Conservation (phyloP, 2,329 filamentous ascomycete species). For the Botryosphaeria dothidea region DNA sequence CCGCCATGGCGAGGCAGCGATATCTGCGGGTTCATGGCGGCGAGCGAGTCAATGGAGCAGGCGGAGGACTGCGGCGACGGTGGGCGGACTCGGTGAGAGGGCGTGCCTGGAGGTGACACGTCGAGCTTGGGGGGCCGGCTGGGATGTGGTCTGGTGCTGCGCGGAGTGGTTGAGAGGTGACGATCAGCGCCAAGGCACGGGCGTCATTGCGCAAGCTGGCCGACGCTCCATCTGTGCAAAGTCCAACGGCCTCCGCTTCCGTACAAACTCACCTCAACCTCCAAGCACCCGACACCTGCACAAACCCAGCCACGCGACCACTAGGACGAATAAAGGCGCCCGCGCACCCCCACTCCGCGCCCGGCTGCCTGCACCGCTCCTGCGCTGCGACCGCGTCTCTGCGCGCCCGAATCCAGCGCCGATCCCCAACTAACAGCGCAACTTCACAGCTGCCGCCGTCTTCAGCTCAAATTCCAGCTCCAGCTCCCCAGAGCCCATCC, state of each 20-base stretch:
- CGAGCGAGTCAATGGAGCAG: not conserved
- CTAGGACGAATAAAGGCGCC: conserved; percentile 3
- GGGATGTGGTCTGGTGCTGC: not conserved
- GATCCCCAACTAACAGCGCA: conserved; percentile 9
- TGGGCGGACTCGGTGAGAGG: not conserved
- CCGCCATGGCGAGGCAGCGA: conserved; percentile 59
- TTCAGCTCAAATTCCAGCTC: not conserved
- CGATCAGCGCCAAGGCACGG: conserved; percentile 10
- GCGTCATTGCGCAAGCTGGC: conserved; percentile 14
- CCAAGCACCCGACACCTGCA: not conserved
- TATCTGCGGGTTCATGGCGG: conserved; percentile 60
- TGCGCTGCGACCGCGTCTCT: not conserved
- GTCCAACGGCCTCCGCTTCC: conserved; percentile 15
- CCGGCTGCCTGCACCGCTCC: not conserved
- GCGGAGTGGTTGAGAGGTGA: conserved; percentile 1
- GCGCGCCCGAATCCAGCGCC: not conserved
- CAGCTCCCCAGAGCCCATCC: not conserved
- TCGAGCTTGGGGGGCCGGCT: conserved; percentile 9
- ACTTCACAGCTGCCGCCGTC: conserved; percentile 5
- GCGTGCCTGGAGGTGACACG: conserved; percentile 14
- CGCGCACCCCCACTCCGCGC: not conserved
- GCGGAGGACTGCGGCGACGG: not conserved
- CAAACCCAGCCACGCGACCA: not conserved
- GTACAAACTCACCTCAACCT: conserved; percentile 4
- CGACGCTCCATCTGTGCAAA: not conserved